A percentile compares a stretch with the other conserved stretches of the same genome.
phyloP scores from a whole-genome alignment of 2,329 filamentous ascomycete genomes.

The Alternaria sp. region DNA sequence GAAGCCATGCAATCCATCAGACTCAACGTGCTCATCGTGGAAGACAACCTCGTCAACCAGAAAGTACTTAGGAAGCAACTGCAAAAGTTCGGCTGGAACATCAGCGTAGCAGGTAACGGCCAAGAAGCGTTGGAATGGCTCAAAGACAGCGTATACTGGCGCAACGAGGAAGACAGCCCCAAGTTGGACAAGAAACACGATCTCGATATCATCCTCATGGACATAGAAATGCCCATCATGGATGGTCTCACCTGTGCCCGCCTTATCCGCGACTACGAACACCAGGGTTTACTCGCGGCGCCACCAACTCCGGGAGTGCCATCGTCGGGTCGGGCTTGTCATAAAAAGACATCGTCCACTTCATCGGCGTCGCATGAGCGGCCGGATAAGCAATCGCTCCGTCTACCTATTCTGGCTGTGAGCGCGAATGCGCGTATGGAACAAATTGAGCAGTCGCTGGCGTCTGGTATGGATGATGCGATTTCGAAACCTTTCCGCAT shows the following conservation, averaged over 20 bases:
- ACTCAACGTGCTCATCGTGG: conserved; percentile 41
- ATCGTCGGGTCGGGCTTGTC: background rate
- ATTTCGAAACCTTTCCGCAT: conserved; percentile 36
- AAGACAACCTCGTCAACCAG: conserved; percentile 53
- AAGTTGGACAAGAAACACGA: conserved; percentile 1
- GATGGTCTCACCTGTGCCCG: conserved; percentile 40
- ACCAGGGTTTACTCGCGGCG: conserved; percentile 22
- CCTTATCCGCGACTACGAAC: conserved; percentile 36
- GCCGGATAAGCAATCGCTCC: background rate
- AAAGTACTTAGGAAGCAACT: conserved; percentile 50
- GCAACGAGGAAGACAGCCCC: background rate
- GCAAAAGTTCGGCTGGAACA: conserved; percentile 42
- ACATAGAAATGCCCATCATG: conserved; percentile 47
- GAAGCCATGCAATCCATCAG: conserved; percentile 26
- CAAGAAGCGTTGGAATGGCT: conserved; percentile 48
- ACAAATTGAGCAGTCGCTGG: conserved; percentile 38
- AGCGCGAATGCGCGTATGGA: conserved; percentile 46
- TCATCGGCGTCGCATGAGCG: background rate
- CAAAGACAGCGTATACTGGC: conserved; percentile 36
- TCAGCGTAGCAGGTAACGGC: conserved; percentile 48
- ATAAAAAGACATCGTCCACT: background rate
- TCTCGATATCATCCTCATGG: conserved; percentile 39
- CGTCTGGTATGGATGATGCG: conserved; percentile 41
- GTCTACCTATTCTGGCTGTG: conserved; percentile 41
- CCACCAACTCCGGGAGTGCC: background rate